These are phyloP conservation scores for Phialophora expanda DNA, from an alignment of 2,329 filamentous ascomycete species.

Conservation along the genomic window DNA sequence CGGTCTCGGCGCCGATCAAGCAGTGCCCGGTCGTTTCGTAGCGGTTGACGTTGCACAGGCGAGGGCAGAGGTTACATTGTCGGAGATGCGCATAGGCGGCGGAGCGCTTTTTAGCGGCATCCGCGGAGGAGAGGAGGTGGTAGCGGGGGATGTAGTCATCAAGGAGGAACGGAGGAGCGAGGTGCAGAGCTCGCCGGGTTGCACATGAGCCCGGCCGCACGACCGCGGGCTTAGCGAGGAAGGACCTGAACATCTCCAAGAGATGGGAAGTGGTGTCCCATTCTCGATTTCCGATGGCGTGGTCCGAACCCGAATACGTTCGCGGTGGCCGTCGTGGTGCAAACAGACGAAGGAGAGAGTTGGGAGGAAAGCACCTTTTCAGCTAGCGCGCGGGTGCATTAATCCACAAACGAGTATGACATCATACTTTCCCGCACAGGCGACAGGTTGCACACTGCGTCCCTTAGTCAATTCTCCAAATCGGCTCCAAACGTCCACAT, in stretches of 20 bases:
- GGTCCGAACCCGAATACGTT: neutral
- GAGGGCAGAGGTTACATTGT: slow-evolving; percentile 81
- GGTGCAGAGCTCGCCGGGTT: slow-evolving; percentile 50
- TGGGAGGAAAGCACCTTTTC: neutral
- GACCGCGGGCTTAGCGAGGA: slow-evolving; percentile 24
- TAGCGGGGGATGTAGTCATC: slow-evolving; percentile 77
- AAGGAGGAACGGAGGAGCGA: slow-evolving; percentile 71
- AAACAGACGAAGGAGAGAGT: neutral
- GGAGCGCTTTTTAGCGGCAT: slow-evolving; percentile 75
- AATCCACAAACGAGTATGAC: neutral
- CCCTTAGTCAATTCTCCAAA: neutral
- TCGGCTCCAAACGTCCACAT: slow-evolving; percentile 11
- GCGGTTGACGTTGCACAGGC: slow-evolving; percentile 78
- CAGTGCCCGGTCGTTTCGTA: slow-evolving; percentile 79
- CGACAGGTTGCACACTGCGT: neutral
- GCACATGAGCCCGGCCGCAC: neutral
- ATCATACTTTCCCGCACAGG: neutral
- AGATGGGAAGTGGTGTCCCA: slow-evolving; percentile 1
- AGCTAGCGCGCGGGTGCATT: neutral
- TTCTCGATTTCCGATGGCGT: neutral
- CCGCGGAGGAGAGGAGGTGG: slow-evolving; percentile 68
- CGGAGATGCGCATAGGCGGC: slow-evolving; percentile 74
- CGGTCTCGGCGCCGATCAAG: slow-evolving; percentile 72
- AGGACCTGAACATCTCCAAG: slow-evolving; percentile 30
- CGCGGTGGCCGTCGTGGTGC: neutral